Evolutionary conservation across 2,329 filamentous ascomycete species (phyloP), one percentile per base, ranked within the genome.

Genomic region (Paecilomyces sp.): DNA sequence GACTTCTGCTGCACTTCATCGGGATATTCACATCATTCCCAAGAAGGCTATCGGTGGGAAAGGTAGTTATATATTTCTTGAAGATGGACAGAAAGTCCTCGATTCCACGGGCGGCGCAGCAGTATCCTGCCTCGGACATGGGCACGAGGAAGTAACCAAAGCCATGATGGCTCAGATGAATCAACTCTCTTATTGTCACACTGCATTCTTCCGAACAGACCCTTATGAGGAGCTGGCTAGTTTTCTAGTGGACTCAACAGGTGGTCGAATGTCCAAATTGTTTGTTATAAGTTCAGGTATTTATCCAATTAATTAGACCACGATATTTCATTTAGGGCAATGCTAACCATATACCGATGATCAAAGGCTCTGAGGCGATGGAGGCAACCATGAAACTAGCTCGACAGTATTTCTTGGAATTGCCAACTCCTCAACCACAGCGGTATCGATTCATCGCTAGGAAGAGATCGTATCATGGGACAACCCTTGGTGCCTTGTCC

Each of bases 31-130:
- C 58, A 66, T 75, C 31, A 62, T 76, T 22, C 79, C 83, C n/a
- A 71, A 75, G 56, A 76, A 72, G 55, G 82, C 83, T 3, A 68
- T 77, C 9, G 78, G 75, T 0, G 83, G 79, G 4, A 71, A 77
- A 58, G 83, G 82, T 11, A 77, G 80, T 63, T 82, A 80, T 61
- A 72, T 86, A n/a, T 72, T 76, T 34, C 74, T 85, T 1, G 76
- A 76, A 64, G 79, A 80, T 67, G 87, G 86, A 1, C 79, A 82
- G 25, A 77, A 75, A 34, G 82, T 94, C 52, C 81, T 92, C 13
- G 90, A 94, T 70, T 87, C 85, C 1, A 89, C 87, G 22, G 84
- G 87, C 30, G 90, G 90, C 22, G 88, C 90, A 2, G 88, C 87
- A 24, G 89, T 92, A 3, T 81, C 85, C 9, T 88, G 86, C 68